phyloP scores from a whole-genome alignment of 208 protist species.

The Phytomonas sp. region DNA sequence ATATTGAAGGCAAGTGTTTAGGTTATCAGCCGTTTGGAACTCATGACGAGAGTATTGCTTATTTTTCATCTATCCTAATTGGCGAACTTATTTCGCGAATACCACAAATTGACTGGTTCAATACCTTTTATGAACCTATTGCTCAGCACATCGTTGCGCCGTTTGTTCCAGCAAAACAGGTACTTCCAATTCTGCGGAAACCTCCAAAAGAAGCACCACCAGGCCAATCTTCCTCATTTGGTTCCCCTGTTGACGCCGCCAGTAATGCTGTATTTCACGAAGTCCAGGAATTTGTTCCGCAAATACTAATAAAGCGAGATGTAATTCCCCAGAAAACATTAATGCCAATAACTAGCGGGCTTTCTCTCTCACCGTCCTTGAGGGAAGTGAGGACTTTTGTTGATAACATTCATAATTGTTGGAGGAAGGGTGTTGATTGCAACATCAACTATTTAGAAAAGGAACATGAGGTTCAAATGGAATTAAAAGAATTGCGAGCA shows the following conservation, averaged over 20 bases:
- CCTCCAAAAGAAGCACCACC: not conserved
- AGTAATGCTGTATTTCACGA: conserved; percentile 6
- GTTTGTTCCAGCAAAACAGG: conserved; percentile 38
- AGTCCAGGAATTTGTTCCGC: not conserved
- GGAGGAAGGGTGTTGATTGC: conserved; percentile 47
- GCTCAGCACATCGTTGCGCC: conserved; percentile 81
- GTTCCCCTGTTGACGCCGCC: conserved; percentile 3
- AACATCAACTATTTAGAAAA: conserved; percentile 53
- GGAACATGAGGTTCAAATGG: conserved; percentile 40
- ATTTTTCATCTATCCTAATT: conserved; percentile 50
- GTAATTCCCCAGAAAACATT: not conserved
- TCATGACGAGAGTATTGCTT: conserved; percentile 51
- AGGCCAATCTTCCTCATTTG: not conserved
- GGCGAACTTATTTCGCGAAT: conserved; percentile 69
- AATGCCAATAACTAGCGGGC: not conserved
- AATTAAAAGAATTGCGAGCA: conserved; percentile 40
- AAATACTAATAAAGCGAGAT: not conserved
- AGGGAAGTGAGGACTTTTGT: conserved; percentile 69
- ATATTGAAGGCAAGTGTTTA: conserved; percentile 58
- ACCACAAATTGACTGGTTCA: conserved; percentile 63
- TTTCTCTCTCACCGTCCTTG: conserved; percentile 36
- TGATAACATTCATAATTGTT: conserved; percentile 80
- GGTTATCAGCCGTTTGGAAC: conserved; percentile 43
- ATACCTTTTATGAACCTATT: conserved; percentile 74
- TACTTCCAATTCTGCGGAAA: not conserved